Conservation (phyloP, 1,139 yeast species). For the Pichia inconspicua region DNA sequence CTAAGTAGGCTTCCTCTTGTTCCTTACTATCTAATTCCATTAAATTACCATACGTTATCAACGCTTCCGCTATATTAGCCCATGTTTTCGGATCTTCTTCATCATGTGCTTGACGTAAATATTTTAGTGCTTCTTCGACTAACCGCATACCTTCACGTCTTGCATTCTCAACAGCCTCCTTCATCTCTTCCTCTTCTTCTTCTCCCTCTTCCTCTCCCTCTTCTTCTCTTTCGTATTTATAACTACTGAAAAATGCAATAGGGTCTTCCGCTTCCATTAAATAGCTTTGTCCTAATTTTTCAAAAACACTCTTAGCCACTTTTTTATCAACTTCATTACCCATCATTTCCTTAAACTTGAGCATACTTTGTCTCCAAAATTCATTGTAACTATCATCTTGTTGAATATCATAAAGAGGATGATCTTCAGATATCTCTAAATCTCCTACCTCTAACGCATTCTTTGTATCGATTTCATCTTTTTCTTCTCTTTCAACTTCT, state of each 20-base stretch:
- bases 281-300: conserved; percentile 52
- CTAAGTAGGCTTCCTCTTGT: conserved; percentile 54
- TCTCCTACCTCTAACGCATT: conserved; percentile 17
- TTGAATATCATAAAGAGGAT: conserved; percentile 43
- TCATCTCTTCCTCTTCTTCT: conserved; percentile 28
- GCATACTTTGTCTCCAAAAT: conserved; percentile 52
- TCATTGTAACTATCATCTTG: conserved; percentile 34
- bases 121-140: conserved; percentile 49
- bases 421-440: conserved; percentile 36
- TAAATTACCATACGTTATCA: conserved; percentile 70
- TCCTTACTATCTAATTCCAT: conserved; percentile 54
- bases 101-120: conserved; percentile 52
- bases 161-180: conserved; percentile 30
- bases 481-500: conserved; percentile 30
- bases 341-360: conserved; percentile 36
- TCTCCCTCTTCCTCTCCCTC: conserved; percentile 26
- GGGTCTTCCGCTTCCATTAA: conserved; percentile 60
- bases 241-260: conserved; percentile 44
- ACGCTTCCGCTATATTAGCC: conserved; percentile 80
- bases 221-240: conserved; percentile 43
- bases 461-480: conserved; percentile 28
- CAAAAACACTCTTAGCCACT: conserved; percentile 23
- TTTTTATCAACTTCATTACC: conserved; percentile 15
- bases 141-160: conserved; percentile 43
- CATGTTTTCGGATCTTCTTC: conserved; percentile 73